Percentiles rank a stretch among this genome's conserved stretches.
Conservation (phyloP, 352 stramenopile genomes). For the Halophytophthora batemanensis region DNA sequence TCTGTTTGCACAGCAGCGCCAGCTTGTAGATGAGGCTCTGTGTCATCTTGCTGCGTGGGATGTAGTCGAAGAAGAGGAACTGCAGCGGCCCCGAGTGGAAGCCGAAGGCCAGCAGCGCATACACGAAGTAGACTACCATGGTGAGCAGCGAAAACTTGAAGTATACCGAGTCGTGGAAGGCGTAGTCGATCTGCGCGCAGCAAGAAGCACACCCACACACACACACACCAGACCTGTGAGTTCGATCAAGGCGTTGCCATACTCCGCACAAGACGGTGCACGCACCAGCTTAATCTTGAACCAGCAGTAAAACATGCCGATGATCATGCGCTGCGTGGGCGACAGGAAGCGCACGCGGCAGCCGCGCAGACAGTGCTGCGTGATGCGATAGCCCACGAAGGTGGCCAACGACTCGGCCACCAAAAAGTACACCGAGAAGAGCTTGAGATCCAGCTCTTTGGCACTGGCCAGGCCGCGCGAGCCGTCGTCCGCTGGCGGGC, state of each 20-base stretch:
- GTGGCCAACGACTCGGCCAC: conserved; percentile 72
- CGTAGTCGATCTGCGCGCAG: conserved; percentile 61
- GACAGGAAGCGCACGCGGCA: conserved; percentile 65
- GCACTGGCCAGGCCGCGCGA: conserved; percentile 31
- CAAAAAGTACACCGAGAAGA: conserved; percentile 82
- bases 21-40: conserved; percentile 44
- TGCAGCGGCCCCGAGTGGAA: conserved; percentile 78
- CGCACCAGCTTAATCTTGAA: conserved; percentile 73
- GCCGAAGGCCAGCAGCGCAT: conserved; percentile 60
- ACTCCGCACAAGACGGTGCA: conserved; percentile 5
- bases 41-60: conserved; percentile 52
- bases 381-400: conserved; percentile 77
- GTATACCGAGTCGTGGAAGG: conserved; percentile 74
- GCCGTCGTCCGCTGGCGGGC: conserved; percentile 42
- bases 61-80: conserved; percentile 78
- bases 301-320: conserved; percentile 68
- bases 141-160: conserved; percentile 56
- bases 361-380: conserved; percentile 71
- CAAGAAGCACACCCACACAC: conserved; percentile 1
- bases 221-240: not conserved
- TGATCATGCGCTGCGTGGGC: conserved; percentile 56
- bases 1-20: conserved; percentile 30
- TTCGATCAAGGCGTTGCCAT: no score
- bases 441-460: conserved; percentile 55
- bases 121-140: conserved; percentile 68